Conservation (phyloP, 371 early-diverging fungal genomes). For the Entomophthora muscae region DNA sequence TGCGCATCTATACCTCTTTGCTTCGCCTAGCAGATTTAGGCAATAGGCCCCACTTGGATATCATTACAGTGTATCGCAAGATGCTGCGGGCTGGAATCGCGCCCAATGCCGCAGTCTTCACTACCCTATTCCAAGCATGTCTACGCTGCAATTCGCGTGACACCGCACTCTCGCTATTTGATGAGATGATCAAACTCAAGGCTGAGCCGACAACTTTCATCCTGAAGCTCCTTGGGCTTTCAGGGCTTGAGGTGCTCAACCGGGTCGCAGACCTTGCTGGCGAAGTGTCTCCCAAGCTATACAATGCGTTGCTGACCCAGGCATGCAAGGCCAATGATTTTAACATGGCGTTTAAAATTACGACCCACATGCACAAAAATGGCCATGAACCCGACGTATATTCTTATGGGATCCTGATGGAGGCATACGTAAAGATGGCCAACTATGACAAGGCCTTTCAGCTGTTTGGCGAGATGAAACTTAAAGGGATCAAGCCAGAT, state of each 20-base stretch:
- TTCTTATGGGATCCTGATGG: background rate
- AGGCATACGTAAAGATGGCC: background rate
- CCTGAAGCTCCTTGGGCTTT: background rate
- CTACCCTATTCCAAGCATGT: background rate
- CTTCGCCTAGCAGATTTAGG: background rate
- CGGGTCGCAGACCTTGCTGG: background rate
- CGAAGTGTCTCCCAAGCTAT: background rate
- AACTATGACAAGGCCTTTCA: background rate
- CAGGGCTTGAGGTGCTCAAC: background rate
- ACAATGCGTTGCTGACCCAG: background rate
- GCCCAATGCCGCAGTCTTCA: background rate
- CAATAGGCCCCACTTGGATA: background rate
- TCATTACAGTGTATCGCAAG: background rate
- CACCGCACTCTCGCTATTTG: background rate
- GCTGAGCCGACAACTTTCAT: background rate
- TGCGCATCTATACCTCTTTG: background rate
- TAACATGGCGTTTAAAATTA: background rate
- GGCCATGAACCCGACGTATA: background rate
- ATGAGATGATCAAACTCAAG: background rate
- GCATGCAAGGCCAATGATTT: background rate
- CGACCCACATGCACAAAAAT: background rate
- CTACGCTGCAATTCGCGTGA: background rate
- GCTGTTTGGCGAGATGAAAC: slow-evolving; percentile 5
- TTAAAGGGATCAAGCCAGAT: slow-evolving; percentile 1
- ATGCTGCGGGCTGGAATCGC: background rate